A percentile compares a stretch with the other conserved stretches of the same genome.
These are phyloP conservation scores for Baorangia bicolor DNA, from an alignment of 768 basidiomycete species.

Conservation along the genomic window DNA sequence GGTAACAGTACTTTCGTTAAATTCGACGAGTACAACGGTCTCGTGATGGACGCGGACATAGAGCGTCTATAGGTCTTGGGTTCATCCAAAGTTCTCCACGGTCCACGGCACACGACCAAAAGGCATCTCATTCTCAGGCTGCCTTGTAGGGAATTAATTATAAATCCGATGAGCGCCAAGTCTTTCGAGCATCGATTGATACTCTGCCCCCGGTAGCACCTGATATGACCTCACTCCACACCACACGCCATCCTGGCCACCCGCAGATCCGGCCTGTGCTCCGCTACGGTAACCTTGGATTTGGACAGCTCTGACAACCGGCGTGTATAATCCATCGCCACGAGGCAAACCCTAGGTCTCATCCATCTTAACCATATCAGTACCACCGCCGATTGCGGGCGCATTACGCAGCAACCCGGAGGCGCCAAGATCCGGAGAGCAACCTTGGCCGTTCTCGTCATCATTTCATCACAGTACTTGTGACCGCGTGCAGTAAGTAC, in stretches of 20 bases:
- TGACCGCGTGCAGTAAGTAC: too few relatives aligned
- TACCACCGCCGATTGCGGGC: not conserved
- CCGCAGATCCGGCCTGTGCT: not conserved
- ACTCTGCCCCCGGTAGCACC: not conserved
- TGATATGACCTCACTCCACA: not conserved
- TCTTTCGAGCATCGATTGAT: not conserved
- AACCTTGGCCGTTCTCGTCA: not conserved
- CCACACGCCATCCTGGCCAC: not conserved
- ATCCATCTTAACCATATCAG: not conserved
- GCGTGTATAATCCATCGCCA: not conserved
- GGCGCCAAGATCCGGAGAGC: constrained; percentile 3
- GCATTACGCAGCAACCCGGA: not conserved
- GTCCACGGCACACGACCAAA: not conserved
- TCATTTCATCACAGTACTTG: not conserved
- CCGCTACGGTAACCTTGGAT: not conserved
- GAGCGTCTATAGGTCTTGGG: not conserved
- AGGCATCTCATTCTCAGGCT: not conserved
- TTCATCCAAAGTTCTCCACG: not conserved
- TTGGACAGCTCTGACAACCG: not conserved
- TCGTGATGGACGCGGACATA: constrained; percentile 16
- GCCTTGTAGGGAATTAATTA: not conserved
- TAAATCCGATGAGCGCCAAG: not conserved
- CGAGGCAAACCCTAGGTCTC: not conserved
- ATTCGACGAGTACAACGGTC: not conserved
- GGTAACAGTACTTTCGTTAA: not conserved